Evolutionary conservation across 1,284 basidiomycete species (phyloP).

Genomic region (Sparassis latifolia): DNA sequence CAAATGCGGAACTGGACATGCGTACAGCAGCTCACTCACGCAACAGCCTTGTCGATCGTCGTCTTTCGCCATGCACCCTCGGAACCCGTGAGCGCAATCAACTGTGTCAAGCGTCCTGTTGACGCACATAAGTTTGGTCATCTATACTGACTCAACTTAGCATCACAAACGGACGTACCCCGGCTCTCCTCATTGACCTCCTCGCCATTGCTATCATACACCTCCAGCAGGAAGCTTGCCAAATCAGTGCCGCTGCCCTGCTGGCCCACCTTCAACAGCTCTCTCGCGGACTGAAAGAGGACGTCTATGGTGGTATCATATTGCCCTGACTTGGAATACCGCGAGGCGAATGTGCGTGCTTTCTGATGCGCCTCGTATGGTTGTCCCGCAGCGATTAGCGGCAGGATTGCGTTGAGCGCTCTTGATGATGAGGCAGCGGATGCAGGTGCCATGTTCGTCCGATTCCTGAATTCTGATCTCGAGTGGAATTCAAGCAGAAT

Average conservation of each 20-base stretch:
- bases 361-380: slow-evolving; percentile 94
- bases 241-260: slow-evolving; percentile 87
- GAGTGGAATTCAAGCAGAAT: too few species aligned
- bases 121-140: too few species aligned
- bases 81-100: slow-evolving; percentile 72
- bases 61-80: slow-evolving; percentile 78
- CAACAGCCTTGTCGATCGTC: slow-evolving; percentile 69
- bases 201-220: slow-evolving; percentile 70
- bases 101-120: slow-evolving; percentile 71
- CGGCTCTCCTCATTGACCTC: slow-evolving; percentile 66
- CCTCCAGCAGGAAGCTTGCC: slow-evolving; percentile 69
- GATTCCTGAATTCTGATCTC: too few species aligned
- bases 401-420: slow-evolving; percentile 71
- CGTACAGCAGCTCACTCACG: slow-evolving; percentile 40
- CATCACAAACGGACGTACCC: slow-evolving; percentile 39
- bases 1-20: background rate
- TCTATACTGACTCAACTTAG: too few species aligned
- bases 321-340: slow-evolving; percentile 74
- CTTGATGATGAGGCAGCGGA: slow-evolving; percentile 42
- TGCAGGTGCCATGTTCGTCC: slow-evolving; percentile 15
- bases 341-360: slow-evolving; percentile 86
- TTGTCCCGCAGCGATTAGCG: slow-evolving; percentile 60
- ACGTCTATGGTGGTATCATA: slow-evolving; percentile 83
- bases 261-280: slow-evolving; percentile 81
- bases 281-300: slow-evolving; percentile 78